Conservation (phyloP, 345 rosid genomes). For the Excoecaria cochinchinensis region DNA sequence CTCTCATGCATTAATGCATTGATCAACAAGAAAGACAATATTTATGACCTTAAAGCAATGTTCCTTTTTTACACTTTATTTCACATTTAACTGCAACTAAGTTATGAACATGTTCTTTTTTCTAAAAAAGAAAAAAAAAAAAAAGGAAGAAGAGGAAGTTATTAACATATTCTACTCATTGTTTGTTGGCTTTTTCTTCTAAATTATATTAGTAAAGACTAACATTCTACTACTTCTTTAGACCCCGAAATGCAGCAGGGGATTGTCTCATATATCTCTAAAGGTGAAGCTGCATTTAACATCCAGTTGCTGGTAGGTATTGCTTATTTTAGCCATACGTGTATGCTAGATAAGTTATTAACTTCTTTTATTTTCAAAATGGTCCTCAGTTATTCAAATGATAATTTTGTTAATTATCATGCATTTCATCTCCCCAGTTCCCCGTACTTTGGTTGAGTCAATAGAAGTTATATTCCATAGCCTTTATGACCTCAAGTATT, state of each 20-base stretch:
- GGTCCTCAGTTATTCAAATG: not conserved
- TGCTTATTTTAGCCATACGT: not conserved
- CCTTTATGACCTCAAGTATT: not conserved
- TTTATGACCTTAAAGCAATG: not conserved
- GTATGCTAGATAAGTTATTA: not conserved
- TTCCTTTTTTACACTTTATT: not conserved
- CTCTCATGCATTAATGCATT: slow-evolving; percentile 2
- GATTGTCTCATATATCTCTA: slow-evolving; percentile 54
- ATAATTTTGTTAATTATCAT: not conserved
- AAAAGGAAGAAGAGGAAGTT: too few relatives aligned
- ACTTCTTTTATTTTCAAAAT: not conserved
- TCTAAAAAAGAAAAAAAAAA: too few relatives aligned
- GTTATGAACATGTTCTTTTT: not conserved
- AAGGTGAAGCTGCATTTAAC: slow-evolving; percentile 68
- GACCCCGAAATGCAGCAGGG: slow-evolving; percentile 79
- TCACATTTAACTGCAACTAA: not conserved
- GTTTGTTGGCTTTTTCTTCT: not conserved
- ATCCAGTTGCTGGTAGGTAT: slow-evolving; percentile 66
- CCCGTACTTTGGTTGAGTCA: not conserved
- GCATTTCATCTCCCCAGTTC: not conserved
- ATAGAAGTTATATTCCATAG: not conserved
- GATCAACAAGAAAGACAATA: not conserved
- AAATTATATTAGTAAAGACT: slow-evolving; percentile 13
- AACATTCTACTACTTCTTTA: slow-evolving; percentile 34
- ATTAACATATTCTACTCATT: not conserved